Evolutionary conservation across 192 early-diverging fungal genomes (phyloP).

Genomic region (Mortierella antarctica): DNA sequence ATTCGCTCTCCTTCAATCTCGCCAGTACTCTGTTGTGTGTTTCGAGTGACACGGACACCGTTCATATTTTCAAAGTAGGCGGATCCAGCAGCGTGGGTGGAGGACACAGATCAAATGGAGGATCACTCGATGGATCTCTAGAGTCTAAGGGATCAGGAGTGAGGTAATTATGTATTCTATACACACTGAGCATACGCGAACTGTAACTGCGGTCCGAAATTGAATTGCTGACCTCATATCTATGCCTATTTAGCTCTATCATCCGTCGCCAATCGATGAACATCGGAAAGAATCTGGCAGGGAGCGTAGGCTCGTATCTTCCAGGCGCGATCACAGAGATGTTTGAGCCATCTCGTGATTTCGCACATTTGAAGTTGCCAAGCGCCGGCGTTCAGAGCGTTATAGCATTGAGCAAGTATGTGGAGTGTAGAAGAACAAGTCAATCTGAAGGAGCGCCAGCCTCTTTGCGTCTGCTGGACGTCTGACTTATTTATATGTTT

Average conservation of each 20-base stretch:
- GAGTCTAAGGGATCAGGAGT: conserved; percentile 28
- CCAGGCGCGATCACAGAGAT: conserved; percentile 91
- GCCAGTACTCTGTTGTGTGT: conserved; percentile 80
- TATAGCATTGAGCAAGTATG: conserved; percentile 77
- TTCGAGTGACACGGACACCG: conserved; percentile 93
- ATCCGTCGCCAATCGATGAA: conserved; percentile 69
- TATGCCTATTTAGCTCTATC: conserved; percentile 46
- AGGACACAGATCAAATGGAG: conserved; percentile 14
- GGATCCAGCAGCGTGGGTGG: conserved; percentile 20
- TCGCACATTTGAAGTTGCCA: conserved; percentile 92
- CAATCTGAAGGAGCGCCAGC: too few species aligned
- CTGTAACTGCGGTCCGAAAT: too few species aligned
- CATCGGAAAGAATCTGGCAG: conserved; percentile 75
- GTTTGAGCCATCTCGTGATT: conserved; percentile 95
- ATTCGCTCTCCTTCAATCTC: conserved; percentile 89
- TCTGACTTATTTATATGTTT: background rate
- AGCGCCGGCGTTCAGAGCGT: conserved; percentile 78
- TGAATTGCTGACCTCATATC: too few species aligned
- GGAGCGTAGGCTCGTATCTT: conserved; percentile 85
- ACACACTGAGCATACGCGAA: too few species aligned
- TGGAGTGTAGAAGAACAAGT: background rate
- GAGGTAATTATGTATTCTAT: conserved; percentile 11
- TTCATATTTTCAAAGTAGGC: conserved; percentile 88
- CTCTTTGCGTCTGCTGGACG: background rate
- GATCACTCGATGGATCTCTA: conserved; percentile 8